Percentiles rank a stretch among this genome's conserved stretches.
Conservation (phyloP, 352 stramenopile genomes). For the Thalassiosira hispida region DNA sequence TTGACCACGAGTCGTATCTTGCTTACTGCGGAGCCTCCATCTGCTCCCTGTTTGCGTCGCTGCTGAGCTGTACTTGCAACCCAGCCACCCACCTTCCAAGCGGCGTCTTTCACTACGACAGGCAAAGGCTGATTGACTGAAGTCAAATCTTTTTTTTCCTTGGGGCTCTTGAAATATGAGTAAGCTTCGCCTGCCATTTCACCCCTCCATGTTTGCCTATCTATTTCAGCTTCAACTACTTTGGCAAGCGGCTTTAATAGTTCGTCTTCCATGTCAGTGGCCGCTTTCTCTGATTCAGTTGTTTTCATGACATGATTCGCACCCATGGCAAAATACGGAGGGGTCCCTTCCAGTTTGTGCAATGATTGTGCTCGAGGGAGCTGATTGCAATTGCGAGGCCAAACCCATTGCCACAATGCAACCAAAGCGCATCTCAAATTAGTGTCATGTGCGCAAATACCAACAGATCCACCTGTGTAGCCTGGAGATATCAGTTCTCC, state of each 20-base stretch:
- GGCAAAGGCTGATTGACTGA: conserved; percentile 70
- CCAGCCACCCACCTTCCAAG: conserved; percentile 80
- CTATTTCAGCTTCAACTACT: conserved; percentile 65
- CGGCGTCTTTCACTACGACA: conserved; percentile 69
- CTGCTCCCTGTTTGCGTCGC: conserved; percentile 58
- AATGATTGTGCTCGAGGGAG: conserved; percentile 66
- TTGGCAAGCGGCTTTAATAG: conserved; percentile 52
- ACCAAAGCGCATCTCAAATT: conserved; percentile 71
- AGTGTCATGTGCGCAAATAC: conserved; percentile 69
- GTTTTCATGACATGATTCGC: conserved; percentile 75
- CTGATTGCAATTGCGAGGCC: conserved; percentile 66
- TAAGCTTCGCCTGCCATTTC: conserved; percentile 72
- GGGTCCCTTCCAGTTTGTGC: conserved; percentile 58
- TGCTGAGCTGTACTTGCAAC: conserved; percentile 77
- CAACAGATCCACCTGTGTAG: not conserved
- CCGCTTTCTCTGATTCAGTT: too few species aligned
- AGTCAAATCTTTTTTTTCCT: conserved; percentile 29
- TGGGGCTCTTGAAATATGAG: conserved; percentile 55
- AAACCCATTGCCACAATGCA: conserved; percentile 81
- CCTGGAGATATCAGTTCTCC: conserved; percentile 56
- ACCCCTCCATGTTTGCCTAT: conserved; percentile 76
- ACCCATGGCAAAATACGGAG: conserved; percentile 61
- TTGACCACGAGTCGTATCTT: conserved; percentile 73
- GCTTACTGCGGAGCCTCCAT: conserved; percentile 75
- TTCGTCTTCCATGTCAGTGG: conserved; percentile 60